These are phyloP conservation scores for Amanita molliuscula DNA, from an alignment of 768 basidiomycete genomes.

Conservation along the genomic window DNA sequence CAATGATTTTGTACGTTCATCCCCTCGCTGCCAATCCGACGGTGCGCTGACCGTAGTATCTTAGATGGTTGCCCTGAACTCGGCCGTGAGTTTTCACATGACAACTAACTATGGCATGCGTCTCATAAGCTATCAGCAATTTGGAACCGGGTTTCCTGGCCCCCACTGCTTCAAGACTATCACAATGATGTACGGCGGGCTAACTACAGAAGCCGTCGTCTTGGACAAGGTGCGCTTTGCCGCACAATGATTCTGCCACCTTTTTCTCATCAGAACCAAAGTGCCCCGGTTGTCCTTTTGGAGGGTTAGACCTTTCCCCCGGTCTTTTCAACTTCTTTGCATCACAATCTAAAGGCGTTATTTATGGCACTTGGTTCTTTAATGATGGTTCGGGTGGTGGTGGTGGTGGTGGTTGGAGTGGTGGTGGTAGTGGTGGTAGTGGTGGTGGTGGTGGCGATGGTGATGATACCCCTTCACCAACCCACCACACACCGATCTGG, in stretches of 20 bases:
- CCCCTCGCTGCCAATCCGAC: not conserved
- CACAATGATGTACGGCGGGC: slow-evolving; percentile 51
- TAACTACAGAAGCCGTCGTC: slow-evolving; percentile 45
- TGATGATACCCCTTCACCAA: not conserved
- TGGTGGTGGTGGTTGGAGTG: slow-evolving; percentile 12
- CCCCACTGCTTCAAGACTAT: slow-evolving; percentile 53
- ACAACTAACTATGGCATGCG: slow-evolving; percentile 1
- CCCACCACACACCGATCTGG: slow-evolving; percentile 9
- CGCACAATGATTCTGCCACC: not conserved
- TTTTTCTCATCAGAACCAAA: slow-evolving; percentile 14
- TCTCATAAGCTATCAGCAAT: slow-evolving; percentile 27
- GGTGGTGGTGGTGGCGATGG: slow-evolving; percentile 23
- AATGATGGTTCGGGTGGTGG: slow-evolving; percentile 24
- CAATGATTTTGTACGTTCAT: slow-evolving; percentile 32
- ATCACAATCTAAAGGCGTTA: slow-evolving; percentile 32
- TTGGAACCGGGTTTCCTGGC: slow-evolving; percentile 50
- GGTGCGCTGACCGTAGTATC: not conserved
- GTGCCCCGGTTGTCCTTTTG: slow-evolving; percentile 59
- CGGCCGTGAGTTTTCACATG: slow-evolving; percentile 18
- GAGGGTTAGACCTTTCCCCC: slow-evolving; percentile 57
- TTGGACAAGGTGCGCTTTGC: slow-evolving; percentile 42
- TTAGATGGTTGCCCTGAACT: slow-evolving; percentile 47
- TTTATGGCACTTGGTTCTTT: slow-evolving; percentile 56
- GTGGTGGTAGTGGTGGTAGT: too few relatives aligned
- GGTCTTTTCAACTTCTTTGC: slow-evolving; percentile 62